A percentile compares a stretch with the other conserved stretches of the same genome.
Conservation (phyloP, 139 green algal species). For the Eudorina sp. region DNA sequence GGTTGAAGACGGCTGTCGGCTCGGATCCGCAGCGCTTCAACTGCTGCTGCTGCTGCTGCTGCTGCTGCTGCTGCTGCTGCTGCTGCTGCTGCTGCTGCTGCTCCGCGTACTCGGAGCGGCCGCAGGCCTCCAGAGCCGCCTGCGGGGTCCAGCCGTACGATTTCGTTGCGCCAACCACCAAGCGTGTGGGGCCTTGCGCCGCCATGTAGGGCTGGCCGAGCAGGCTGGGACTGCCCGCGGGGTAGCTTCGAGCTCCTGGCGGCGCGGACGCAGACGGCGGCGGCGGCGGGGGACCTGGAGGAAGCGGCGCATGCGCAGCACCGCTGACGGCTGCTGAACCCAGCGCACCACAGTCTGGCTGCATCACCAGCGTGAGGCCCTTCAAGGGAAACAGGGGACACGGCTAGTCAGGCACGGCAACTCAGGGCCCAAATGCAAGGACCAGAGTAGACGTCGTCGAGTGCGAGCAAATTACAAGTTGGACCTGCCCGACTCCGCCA, state of each 20-base stretch:
- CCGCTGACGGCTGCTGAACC: background rate
- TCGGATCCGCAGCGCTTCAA: no score
- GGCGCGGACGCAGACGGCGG: background rate
- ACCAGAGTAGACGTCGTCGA: no score
- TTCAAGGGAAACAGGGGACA: conserved; percentile 13
- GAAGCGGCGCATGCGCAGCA: no score
- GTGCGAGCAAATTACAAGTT: no score
- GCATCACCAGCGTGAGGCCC: conserved; percentile 77
- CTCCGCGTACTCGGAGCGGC: conserved; percentile 24
- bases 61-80: background rate
- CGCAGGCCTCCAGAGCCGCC: conserved; percentile 59
- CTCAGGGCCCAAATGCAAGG: background rate
- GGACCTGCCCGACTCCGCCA: no score
- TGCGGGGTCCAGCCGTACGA: conserved; percentile 64
- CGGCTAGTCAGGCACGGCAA: background rate
- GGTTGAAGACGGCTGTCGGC: no score
- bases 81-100: background rate
- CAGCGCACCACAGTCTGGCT: background rate
- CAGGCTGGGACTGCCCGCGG: conserved; percentile 72
- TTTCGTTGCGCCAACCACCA: conserved; percentile 85
- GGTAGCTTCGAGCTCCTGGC: conserved; percentile 32
- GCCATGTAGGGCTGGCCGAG: conserved; percentile 86
- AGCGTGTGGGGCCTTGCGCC: conserved; percentile 50
- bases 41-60: background rate
- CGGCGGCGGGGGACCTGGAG: background rate